Conservation (phyloP, 768 basidiomycete species). For the Russula sp. region DNA sequence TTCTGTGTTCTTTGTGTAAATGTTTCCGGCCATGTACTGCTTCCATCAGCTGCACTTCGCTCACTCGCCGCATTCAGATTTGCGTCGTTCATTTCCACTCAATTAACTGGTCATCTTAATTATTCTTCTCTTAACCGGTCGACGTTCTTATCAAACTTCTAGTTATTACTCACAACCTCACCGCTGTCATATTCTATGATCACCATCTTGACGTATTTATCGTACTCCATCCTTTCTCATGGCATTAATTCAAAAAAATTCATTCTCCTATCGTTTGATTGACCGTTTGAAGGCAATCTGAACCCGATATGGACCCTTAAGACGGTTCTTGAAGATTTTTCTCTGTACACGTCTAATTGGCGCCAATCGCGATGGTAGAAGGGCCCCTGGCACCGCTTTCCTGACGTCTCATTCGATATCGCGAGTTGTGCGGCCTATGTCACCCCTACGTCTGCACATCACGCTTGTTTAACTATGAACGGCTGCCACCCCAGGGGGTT, state of each 20-base stretch:
- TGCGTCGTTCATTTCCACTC: background rate
- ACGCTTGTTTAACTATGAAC: too few relatives aligned
- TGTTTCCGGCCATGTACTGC: background rate
- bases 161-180: slow-evolving; percentile 4
- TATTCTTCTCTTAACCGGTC: background rate
- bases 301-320: too few relatives aligned
- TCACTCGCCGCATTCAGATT: background rate
- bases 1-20: background rate
- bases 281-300: too few relatives aligned
- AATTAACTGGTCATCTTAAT: background rate
- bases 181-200: background rate
- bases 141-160: background rate
- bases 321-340: too few relatives aligned
- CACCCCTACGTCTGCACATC: too few relatives aligned
- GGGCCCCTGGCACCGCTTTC: too few relatives aligned
- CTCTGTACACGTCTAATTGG: too few relatives aligned
- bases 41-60: background rate
- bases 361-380: too few relatives aligned
- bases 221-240: background rate
- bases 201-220: slow-evolving; percentile 10
- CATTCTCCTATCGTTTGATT: too few relatives aligned
- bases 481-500: too few relatives aligned
- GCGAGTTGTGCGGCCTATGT: too few relatives aligned
- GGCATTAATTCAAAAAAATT: background rate
- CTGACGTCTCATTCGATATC: too few relatives aligned